These are phyloP conservation scores for Leccinum boreale DNA, from an alignment of 768 basidiomycete genomes.

Conservation along the genomic window DNA sequence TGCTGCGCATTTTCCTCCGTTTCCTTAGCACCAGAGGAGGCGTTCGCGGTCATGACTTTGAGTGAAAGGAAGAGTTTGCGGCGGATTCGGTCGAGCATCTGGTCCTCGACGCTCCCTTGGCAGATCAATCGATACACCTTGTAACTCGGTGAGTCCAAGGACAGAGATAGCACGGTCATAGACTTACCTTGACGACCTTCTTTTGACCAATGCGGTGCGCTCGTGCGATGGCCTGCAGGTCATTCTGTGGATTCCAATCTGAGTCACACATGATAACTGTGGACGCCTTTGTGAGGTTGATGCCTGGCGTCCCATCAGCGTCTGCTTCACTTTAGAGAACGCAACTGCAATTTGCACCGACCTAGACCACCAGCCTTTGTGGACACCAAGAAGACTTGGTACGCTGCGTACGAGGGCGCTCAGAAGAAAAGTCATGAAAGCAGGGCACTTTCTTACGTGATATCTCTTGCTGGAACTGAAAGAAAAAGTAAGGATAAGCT, in stretches of 20 bases:
- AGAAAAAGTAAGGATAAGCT: conserved; percentile 1
- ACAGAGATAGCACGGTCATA: neutral
- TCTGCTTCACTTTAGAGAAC: neutral
- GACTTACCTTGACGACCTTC: conserved; percentile 57
- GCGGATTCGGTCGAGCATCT: conserved; percentile 69
- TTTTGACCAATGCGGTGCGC: conserved; percentile 82
- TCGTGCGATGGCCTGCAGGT: conserved; percentile 81
- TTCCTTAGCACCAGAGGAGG: conserved; percentile 17
- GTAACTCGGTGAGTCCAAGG: neutral
- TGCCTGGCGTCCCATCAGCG: conserved; percentile 43
- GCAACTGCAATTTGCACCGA: conserved; percentile 18
- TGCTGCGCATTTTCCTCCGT: conserved; percentile 26
- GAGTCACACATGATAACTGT: conserved; percentile 79
- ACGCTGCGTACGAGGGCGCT: conserved; percentile 35
- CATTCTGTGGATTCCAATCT: conserved; percentile 72
- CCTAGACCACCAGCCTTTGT: conserved; percentile 73
- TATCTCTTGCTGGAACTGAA: conserved; percentile 55
- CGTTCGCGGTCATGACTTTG: conserved; percentile 47
- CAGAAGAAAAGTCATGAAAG: neutral
- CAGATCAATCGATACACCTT: conserved; percentile 70
- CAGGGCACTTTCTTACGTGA: conserved; percentile 41
- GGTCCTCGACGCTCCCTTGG: conserved; percentile 69
- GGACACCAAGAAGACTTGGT: conserved; percentile 66
- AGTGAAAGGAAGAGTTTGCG: conserved; percentile 66
- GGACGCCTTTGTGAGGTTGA: conserved; percentile 80